These are phyloP conservation scores for Rutstroemia sp. DNA, from an alignment of 2,329 filamentous ascomycete species.

Conservation along the genomic window DNA sequence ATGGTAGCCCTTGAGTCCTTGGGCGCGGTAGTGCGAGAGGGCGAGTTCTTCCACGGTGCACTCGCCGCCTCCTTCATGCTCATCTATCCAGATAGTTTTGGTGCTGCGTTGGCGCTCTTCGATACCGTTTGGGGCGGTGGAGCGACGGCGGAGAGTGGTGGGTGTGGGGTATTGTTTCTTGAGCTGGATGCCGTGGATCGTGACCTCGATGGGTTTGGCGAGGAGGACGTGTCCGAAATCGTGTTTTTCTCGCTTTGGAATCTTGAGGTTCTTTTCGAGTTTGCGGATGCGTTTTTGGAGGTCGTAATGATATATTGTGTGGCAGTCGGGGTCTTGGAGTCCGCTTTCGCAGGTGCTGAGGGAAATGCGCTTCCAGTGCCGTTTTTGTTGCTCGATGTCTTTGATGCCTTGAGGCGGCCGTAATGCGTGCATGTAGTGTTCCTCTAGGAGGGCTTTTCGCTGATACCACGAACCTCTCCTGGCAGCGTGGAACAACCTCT, in stretches of 20 bases:
- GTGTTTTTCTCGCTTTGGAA: conserved; percentile 81
- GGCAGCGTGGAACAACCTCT: conserved; percentile 77
- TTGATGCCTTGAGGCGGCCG: conserved; percentile 16
- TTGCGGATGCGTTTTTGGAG: conserved; percentile 90
- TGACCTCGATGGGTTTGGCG: conserved; percentile 66
- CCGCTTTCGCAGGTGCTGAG: conserved; percentile 77
- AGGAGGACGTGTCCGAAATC: conserved; percentile 84
- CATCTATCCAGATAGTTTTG: conserved; percentile 86
- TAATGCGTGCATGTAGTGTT: conserved; percentile 79
- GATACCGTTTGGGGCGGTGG: conserved; percentile 4
- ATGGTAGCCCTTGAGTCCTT: conserved; percentile 91
- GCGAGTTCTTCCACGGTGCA: conserved; percentile 94
- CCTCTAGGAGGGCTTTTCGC: conserved; percentile 85
- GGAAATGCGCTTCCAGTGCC: conserved; percentile 73
- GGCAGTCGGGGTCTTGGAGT: conserved; percentile 80
- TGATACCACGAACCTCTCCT: conserved; percentile 92
- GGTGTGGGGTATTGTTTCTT: conserved; percentile 45
- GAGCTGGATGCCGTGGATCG: conserved; percentile 70
- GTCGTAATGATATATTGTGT: conserved; percentile 90
- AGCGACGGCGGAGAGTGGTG: conserved; percentile 12
- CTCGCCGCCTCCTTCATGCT: conserved; percentile 58
- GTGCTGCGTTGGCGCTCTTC: conserved; percentile 39
- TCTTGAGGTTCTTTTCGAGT: conserved; percentile 74
- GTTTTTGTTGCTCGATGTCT: conserved; percentile 58
- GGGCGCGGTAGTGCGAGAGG: conserved; percentile 70